phyloP scores from a whole-genome alignment of 306 rosid genomes.

The Myrica gale region DNA sequence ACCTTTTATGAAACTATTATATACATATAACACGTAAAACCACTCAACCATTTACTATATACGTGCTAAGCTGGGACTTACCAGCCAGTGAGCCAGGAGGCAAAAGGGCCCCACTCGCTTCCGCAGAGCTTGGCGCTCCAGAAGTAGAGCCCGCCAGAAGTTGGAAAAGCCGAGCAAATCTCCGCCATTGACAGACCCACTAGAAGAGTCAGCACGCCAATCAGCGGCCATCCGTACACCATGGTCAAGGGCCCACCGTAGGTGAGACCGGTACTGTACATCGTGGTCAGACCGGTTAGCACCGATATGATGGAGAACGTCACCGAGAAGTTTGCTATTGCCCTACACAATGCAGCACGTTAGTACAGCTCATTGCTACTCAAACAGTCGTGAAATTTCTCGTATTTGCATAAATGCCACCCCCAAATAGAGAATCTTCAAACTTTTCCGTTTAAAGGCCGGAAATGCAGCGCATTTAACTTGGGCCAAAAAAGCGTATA shows the following conservation, averaged over 20 bases:
- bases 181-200: conserved; percentile 49
- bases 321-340: conserved; percentile 41
- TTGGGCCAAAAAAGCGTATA: too few relatives aligned
- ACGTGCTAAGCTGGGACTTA: background rate
- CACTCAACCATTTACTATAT: too few relatives aligned
- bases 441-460: too few relatives aligned
- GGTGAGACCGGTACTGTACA: conserved; percentile 31
- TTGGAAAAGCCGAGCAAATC: conserved; percentile 50
- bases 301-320: conserved; percentile 46
- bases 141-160: conserved; percentile 55
- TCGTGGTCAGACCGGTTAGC: conserved; percentile 40
- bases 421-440: too few relatives aligned
- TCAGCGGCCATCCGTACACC: conserved; percentile 45
- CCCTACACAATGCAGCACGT: conserved; percentile 18
- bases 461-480: too few relatives aligned
- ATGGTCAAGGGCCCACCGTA: conserved; percentile 41
- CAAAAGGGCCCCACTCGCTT: conserved; percentile 33
- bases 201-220: conserved; percentile 32
- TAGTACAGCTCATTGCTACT: background rate
- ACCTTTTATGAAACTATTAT: too few relatives aligned
- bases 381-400: background rate
- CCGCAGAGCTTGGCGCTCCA: conserved; percentile 48
- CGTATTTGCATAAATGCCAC: too few relatives aligned
- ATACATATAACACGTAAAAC: too few relatives aligned
- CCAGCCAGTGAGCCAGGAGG: conserved; percentile 55